A percentile compares a stretch with the other conserved stretches of the same genome.
These are phyloP conservation scores for Calonectria pseudoturangicola DNA, from an alignment of 2,329 filamentous ascomycete species.

Conservation along the genomic window DNA sequence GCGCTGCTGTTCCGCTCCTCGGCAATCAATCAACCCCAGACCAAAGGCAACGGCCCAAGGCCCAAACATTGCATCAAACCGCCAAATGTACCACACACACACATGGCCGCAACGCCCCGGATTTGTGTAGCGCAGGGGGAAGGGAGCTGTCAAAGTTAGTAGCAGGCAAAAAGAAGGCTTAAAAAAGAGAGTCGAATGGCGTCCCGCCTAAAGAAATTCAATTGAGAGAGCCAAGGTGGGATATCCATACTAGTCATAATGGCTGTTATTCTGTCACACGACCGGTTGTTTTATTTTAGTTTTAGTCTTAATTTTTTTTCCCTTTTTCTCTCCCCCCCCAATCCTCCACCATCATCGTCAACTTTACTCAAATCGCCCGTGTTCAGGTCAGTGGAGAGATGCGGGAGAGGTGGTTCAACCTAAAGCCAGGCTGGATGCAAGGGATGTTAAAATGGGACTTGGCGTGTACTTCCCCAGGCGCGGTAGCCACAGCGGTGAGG, in stretches of 20 bases:
- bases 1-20: not conserved
- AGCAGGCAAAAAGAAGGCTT: not conserved
- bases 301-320: not conserved
- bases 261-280: constrained; percentile 15
- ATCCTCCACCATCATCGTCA: not conserved
- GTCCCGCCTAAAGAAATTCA: constrained; percentile 21
- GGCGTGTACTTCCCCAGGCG: not conserved
- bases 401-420: not conserved
- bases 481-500: not conserved
- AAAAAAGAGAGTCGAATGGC: constrained; percentile 4
- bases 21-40: constrained; percentile 9
- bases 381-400: not conserved
- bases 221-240: constrained; percentile 5
- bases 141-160: constrained; percentile 5
- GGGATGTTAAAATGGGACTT: constrained; percentile 13
- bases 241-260: not conserved
- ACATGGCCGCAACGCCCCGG: constrained; percentile 4
- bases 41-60: not conserved
- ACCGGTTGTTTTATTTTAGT: not conserved
- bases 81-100: not conserved
- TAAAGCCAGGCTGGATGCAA: not conserved
- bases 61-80: not conserved
- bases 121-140: constrained; percentile 26
- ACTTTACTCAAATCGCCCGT: not conserved
- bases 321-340: not conserved